Evolutionary conservation across 305 asterid genomes (phyloP).

Genomic region (Fraxinus xanthoxyloides): DNA sequence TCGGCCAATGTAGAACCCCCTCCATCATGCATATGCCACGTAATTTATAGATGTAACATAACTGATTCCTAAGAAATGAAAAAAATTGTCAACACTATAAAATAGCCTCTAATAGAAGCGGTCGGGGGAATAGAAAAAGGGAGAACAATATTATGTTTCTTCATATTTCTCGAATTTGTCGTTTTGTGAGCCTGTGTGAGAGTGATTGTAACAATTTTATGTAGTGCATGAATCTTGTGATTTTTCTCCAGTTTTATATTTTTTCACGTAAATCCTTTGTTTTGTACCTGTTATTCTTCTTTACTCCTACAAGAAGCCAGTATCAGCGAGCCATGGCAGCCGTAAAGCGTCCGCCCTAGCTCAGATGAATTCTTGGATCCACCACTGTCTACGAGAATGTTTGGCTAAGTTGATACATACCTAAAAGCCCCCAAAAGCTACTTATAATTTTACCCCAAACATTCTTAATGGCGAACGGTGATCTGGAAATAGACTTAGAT

Average conservation of each 20-base stretch:
- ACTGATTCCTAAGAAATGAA: not conserved
- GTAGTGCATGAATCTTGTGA: not conserved
- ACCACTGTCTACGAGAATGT: not conserved
- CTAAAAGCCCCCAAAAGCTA: not conserved
- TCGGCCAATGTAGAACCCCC: not conserved
- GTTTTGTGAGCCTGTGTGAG: not conserved
- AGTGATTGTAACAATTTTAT: not conserved
- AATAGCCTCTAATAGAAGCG: not conserved
- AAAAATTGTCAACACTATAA: not conserved
- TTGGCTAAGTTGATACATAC: not conserved
- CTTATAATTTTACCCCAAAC: not conserved
- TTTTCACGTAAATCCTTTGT: not conserved
- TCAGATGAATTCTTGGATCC: not conserved
- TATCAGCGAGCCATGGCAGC: not conserved
- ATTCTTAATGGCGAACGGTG: not conserved
- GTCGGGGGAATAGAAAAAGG: not conserved
- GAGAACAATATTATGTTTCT: not conserved
- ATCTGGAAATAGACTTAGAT: not conserved
- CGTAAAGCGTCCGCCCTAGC: not conserved
- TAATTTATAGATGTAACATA: not conserved
- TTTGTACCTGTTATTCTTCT: not conserved
- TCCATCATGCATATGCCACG: not conserved
- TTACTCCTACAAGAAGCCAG: not conserved
- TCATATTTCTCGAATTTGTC: not conserved
- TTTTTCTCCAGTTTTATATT: not conserved